These are phyloP conservation scores for Fraxinus ornus DNA, from an alignment of 305 asterid species.

Conservation along the genomic window DNA sequence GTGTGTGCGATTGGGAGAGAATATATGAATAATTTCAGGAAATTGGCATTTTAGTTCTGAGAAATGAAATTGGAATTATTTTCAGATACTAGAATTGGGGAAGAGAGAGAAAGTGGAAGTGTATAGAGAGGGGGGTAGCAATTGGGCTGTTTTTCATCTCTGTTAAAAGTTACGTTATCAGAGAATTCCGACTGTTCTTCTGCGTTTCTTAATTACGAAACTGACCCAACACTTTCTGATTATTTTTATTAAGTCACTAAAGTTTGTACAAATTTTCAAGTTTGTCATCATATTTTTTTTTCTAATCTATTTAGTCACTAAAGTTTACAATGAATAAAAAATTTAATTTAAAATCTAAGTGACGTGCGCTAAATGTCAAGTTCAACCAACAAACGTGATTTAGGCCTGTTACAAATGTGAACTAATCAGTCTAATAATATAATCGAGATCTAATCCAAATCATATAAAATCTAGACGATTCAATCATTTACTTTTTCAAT, in stretches of 20 bases:
- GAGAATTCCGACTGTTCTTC: not conserved
- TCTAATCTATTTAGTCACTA: not conserved
- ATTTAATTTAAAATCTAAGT: not conserved
- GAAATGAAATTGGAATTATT: not conserved
- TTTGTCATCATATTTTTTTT: not conserved
- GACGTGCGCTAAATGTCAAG: not conserved
- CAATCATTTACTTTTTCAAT: too few relatives aligned
- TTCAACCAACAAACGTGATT: not conserved
- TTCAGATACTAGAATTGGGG: not conserved
- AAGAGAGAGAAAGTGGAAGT: not conserved
- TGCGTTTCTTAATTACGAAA: slow-evolving; percentile 11
- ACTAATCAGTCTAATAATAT: too few relatives aligned
- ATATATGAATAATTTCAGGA: slow-evolving; percentile 24
- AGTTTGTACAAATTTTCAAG: not conserved
- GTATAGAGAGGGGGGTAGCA: slow-evolving; percentile 18
- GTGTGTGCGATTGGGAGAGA: slow-evolving; percentile 33
- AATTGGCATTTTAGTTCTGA: not conserved
- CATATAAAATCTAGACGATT: too few relatives aligned
- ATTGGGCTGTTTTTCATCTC: slow-evolving; percentile 6
- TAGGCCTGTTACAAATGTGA: too few relatives aligned
- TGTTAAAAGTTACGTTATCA: slow-evolving; percentile 33
- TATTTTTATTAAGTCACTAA: not conserved
- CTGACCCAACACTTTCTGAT: slow-evolving; percentile 5
- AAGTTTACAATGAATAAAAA: not conserved
- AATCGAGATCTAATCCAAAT: not conserved